Conservation (phyloP, 1,284 basidiomycete species). For the Apiotrichum brassicae region DNA sequence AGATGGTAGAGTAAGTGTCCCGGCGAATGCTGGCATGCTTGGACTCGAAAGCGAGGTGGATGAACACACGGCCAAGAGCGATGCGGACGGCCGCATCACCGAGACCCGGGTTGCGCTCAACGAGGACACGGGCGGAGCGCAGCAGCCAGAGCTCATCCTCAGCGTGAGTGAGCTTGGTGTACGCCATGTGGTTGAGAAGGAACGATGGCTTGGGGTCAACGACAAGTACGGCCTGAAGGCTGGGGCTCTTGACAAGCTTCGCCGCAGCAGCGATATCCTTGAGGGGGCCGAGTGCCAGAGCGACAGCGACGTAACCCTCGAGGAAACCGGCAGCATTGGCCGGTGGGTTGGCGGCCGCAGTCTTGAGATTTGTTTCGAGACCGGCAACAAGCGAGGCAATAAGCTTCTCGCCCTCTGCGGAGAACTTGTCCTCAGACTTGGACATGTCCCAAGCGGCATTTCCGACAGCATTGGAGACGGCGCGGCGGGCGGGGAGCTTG, state of each 20-base stretch:
- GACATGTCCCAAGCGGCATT: slow-evolving; percentile 49
- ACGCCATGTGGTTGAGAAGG: slow-evolving; percentile 77
- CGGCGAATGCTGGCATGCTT: slow-evolving; percentile 54
- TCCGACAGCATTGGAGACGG: slow-evolving; percentile 55
- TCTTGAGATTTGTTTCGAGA: slow-evolving; percentile 64
- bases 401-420: slow-evolving; percentile 47
- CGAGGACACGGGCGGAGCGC: slow-evolving; percentile 56
- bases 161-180: slow-evolving; percentile 59
- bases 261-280: slow-evolving; percentile 12
- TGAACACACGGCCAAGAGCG: slow-evolving; percentile 59
- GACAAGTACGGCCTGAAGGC: slow-evolving; percentile 41
- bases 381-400: slow-evolving; percentile 55
- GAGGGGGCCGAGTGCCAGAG: slow-evolving; percentile 62
- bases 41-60: slow-evolving; percentile 63
- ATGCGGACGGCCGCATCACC: slow-evolving; percentile 54
- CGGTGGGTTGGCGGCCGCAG: slow-evolving; percentile 50
- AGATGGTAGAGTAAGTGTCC: slow-evolving; percentile 50
- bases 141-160: slow-evolving; percentile 74
- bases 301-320: slow-evolving; percentile 73
- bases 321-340: slow-evolving; percentile 60
- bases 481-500: slow-evolving; percentile 55
- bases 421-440: slow-evolving; percentile 45
- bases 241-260: slow-evolving; percentile 36
- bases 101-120: slow-evolving; percentile 55
- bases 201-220: slow-evolving; percentile 67